These are phyloP conservation scores for Exsudoporus frostii DNA, from an alignment of 768 basidiomycete genomes.

Conservation along the genomic window DNA sequence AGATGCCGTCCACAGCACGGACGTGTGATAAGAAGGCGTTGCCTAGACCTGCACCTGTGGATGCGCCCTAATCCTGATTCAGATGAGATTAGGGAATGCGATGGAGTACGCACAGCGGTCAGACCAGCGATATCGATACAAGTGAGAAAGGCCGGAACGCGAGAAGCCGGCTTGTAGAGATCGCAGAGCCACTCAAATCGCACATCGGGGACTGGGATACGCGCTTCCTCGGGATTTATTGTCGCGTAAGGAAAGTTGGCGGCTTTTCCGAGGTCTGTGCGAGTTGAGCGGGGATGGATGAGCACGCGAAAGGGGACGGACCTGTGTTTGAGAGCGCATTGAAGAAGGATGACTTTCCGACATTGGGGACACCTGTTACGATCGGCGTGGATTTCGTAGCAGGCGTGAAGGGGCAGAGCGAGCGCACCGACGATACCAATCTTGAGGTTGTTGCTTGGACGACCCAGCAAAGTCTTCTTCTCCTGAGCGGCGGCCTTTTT, in stretches of 20 bases:
- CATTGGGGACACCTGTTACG: conserved; percentile 80
- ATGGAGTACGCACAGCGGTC: conserved; percentile 66
- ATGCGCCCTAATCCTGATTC: conserved; percentile 66
- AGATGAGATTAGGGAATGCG: conserved; percentile 11
- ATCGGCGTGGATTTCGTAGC: conserved; percentile 2
- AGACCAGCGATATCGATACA: conserved; percentile 99
- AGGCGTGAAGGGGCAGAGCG: background rate
- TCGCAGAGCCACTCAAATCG: conserved; percentile 96
- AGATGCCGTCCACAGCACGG: conserved; percentile 97
- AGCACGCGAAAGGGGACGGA: conserved; percentile 31
- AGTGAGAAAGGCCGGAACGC: conserved; percentile 91
- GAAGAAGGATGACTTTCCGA: conserved; percentile 99
- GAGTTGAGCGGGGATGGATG: conserved; percentile 3
- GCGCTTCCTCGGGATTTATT: conserved; percentile 93
- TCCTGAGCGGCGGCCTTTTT: conserved; percentile 76
- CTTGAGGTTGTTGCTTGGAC: conserved; percentile 96
- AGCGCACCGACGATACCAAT: conserved; percentile 95
- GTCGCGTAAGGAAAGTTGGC: conserved; percentile 97
- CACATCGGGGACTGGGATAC: conserved; percentile 90
- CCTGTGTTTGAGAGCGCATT: conserved; percentile 92
- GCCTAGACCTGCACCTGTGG: conserved; percentile 95
- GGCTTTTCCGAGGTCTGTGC: conserved; percentile 80
- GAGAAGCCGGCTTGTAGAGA: conserved; percentile 82
- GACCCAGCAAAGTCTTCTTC: conserved; percentile 85
- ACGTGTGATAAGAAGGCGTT: conserved; percentile 98